phyloP scores from a whole-genome alignment of 2,329 filamentous ascomycete species.

The Chrysosporium keratinophilum region DNA sequence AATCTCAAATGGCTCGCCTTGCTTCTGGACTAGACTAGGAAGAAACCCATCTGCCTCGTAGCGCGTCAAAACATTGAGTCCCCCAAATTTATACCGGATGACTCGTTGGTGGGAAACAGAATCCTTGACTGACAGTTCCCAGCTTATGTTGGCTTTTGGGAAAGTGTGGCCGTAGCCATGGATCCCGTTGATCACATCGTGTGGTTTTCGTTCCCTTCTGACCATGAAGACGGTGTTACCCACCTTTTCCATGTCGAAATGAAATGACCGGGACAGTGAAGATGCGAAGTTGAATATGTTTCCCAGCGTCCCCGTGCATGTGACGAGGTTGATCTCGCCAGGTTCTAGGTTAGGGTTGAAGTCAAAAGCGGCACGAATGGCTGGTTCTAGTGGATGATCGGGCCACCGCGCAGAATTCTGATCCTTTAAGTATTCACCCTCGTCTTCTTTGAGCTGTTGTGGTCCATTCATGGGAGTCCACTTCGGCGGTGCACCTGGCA shows the following conservation, averaged over 20 bases:
- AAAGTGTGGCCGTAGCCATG: slow-evolving; percentile 57
- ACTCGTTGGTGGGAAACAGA: slow-evolving; percentile 55
- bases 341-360: slow-evolving; percentile 30
- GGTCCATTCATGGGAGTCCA: slow-evolving; percentile 39
- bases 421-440: slow-evolving; percentile 40
- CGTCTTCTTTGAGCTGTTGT: slow-evolving; percentile 35
- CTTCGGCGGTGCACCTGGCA: slow-evolving; percentile 40
- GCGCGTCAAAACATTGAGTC: slow-evolving; percentile 43
- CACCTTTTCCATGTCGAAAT: slow-evolving; percentile 41
- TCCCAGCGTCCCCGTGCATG: slow-evolving; percentile 51
- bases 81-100: slow-evolving; percentile 49
- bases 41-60: slow-evolving; percentile 53
- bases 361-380: slow-evolving; percentile 35
- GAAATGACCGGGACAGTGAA: slow-evolving; percentile 1
- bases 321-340: slow-evolving; percentile 44
- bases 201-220: slow-evolving; percentile 51
- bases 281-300: slow-evolving; percentile 40
- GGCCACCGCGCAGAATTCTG: slow-evolving; percentile 27
- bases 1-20: slow-evolving; percentile 1
- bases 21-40: slow-evolving; percentile 23
- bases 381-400: slow-evolving; percentile 37
- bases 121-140: slow-evolving; percentile 44
- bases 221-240: slow-evolving; percentile 52
- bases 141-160: slow-evolving; percentile 55
- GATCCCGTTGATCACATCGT: slow-evolving; percentile 46